Base-by-base conservation (phyloP, 1,284 basidiomycete species). In the Stereum hirsutum region DNA sequence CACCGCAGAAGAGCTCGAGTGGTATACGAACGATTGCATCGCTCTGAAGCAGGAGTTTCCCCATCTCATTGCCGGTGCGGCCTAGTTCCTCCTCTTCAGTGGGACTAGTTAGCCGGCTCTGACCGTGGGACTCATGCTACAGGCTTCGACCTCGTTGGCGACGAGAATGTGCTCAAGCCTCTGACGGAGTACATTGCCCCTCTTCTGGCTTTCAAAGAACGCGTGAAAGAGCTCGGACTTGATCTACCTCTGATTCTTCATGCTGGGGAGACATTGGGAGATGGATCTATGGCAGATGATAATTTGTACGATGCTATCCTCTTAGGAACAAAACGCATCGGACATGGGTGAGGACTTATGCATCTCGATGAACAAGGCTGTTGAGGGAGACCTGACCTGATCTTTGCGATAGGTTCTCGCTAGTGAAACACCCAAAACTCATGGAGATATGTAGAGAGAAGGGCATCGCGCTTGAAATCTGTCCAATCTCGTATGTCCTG, bases 101-200 rank as follows among this genome's bases (percentile, higher is more conserved):
- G 5, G 23, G 12, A 42, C n/a, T 41, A 23, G 33, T 8, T 41
- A 6, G 23, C 39, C 19, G 35, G n/a, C n/a, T n/a, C n/a, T n/a
- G n/a, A n/a, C n/a, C n/a, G n/a, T n/a, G n/a, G n/a, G n/a, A n/a
- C n/a, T n/a, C n/a, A n/a, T n/a, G n/a, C n/a, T n/a, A n/a, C 43
- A 82, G 83, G 85, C 1, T 90, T 89, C 52, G 87, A 90, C 61
- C 68, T 89, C 15, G 87, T 89, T 10, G 87, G 86, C 5, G 70
- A 82, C 48, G 86, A 90, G 53, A 81, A 89, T 53, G 62, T 64
- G 2, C 54, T 78, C 12, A 65, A 66, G 19, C 80, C 86, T 14
- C 67, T 89, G 24, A 73, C 69, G 8, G 66, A 81, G 52, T 89
- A 89, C 56, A 57, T 79, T 21, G 71, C 75, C 26, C 70, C 74